Evolutionary conservation across 1,284 basidiomycete species (phyloP), one percentile per base, ranked within the genome.

Genomic region (Malassezia brasiliensis): DNA sequence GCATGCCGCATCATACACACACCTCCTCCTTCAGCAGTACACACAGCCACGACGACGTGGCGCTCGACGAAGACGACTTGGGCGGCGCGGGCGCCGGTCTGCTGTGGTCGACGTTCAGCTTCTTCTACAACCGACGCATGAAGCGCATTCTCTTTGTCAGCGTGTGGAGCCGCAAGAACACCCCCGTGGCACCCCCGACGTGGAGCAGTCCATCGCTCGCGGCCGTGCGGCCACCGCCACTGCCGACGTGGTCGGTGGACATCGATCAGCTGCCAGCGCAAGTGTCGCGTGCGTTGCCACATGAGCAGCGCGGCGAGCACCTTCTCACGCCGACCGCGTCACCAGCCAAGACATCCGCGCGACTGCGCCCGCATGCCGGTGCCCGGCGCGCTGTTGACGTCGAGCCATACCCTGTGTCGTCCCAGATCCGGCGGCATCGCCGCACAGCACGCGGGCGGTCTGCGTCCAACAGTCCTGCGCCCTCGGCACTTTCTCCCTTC

Each of bases 81-180:
- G 59, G 79, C 76, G 61, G 77, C 63, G 69, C 71, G 14, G 89
- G 89, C 45, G 67, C 67, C n/a, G 86, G 89, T 5, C 79, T 96
- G 55, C 79, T 96, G 6, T 96, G 91, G 93, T 90, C 88, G 34
- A 90, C 88, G 14, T 90, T 96, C 75, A 94, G 90, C 83, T 96
- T 98, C 79, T 94, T 98, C 79, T 81, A 91, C 74, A 94, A 91
- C 79, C 82, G 85, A 72, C 93, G 89, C 68, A 77, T 77, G 63
- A 96, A 94, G 79, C 83, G 93, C 19, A 84, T 98, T 66, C 76
- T 98, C 47, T 96, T 94, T 76, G 83, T 96, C 57, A 88, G 88
- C 0, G 84, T 90, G 7, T 96, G 90, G 88, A 88, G 89, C n/a
- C 82, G 86, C 36, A 85, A 86, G 50, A 82, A 81, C 36, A 38